Evolutionary conservation across 2,329 filamentous ascomycete genomes (phyloP).

Genomic region (Camptophora hylomeconis): DNA sequence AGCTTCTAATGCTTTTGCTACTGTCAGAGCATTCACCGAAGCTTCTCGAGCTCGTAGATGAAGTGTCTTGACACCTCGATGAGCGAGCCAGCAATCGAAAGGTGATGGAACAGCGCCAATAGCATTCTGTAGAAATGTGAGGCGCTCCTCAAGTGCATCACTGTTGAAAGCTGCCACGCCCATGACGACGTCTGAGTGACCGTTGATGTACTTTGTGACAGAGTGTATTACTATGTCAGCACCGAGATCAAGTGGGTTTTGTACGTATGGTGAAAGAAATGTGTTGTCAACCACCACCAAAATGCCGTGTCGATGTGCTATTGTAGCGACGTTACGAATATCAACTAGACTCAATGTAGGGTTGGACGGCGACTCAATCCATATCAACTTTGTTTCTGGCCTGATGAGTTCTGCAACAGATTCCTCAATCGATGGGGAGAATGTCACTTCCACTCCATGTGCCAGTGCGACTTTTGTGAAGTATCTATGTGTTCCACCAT

Average conservation of each 20-base stretch:
- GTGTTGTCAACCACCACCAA: slow-evolving; percentile 99
- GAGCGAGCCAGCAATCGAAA: slow-evolving; percentile 96
- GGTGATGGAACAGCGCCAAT: slow-evolving; percentile 89
- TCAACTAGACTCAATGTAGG: slow-evolving; percentile 88
- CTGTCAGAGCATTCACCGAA: slow-evolving; percentile 62
- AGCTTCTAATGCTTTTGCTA: slow-evolving; percentile 64
- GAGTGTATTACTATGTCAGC: slow-evolving; percentile 95
- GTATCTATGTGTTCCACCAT: slow-evolving; percentile 95
- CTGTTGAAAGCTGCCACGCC: slow-evolving; percentile 92
- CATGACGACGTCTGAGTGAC: slow-evolving; percentile 94
- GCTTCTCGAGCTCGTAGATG: slow-evolving; percentile 85
- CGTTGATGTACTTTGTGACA: slow-evolving; percentile 99
- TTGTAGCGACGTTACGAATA: slow-evolving; percentile 69
- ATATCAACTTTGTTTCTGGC: slow-evolving; percentile 76
- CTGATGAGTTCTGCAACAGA: slow-evolving; percentile 77
- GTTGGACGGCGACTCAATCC: slow-evolving; percentile 94
- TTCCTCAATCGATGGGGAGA: slow-evolving; percentile 81
- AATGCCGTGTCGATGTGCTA: slow-evolving; percentile 78
- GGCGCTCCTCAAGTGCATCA: slow-evolving; percentile 58
- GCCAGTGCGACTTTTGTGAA: slow-evolving; percentile 96
- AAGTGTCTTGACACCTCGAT: slow-evolving; percentile 91
- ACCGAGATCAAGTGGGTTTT: slow-evolving; percentile 89
- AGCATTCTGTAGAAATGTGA: slow-evolving; percentile 91
- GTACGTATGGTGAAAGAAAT: slow-evolving; percentile 89
- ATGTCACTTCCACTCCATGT: slow-evolving; percentile 88